Percentiles rank a stretch among this genome's conserved stretches.
Conservation (phyloP, 1,284 basidiomycete species). For the Malassezia caprae region DNA sequence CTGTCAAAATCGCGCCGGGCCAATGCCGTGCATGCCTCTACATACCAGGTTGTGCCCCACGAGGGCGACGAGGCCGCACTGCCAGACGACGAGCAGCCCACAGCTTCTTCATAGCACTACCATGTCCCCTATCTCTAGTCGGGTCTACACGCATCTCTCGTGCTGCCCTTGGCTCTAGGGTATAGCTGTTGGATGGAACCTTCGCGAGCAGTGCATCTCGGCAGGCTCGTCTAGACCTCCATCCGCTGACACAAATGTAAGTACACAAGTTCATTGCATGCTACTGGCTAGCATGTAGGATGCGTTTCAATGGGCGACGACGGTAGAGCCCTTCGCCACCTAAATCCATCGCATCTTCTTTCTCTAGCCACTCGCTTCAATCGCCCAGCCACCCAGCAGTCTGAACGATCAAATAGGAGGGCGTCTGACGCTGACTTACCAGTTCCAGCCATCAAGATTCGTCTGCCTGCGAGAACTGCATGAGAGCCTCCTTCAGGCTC, state of each 20-base stretch:
- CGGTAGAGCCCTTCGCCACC: conserved; percentile 5
- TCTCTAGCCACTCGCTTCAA: conserved; percentile 38
- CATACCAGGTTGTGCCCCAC: conserved; percentile 6
- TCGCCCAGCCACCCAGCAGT: conserved; percentile 30
- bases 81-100: background rate
- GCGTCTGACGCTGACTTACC: conserved; percentile 6
- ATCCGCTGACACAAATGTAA: background rate
- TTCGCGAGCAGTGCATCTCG: conserved; percentile 8
- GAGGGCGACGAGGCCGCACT: conserved; percentile 13
- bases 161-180: conserved; percentile 8
- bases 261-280: background rate
- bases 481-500: conserved; percentile 26
- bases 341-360: conserved; percentile 19
- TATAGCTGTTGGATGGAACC: conserved; percentile 11
- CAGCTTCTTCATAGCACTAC: background rate
- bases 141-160: background rate
- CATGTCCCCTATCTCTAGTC: conserved; percentile 10
- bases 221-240: conserved; percentile 10
- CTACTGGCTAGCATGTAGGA: conserved; percentile 8
- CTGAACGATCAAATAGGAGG: conserved; percentile 41
- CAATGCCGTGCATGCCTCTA: conserved; percentile 15
- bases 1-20: conserved; percentile 48
- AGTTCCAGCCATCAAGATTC: background rate
- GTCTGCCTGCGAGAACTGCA: conserved; percentile 8
- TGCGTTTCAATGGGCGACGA: conserved; percentile 18